Conservation (phyloP, 345 rosid species). For the Moricandia moricandioides region DNA sequence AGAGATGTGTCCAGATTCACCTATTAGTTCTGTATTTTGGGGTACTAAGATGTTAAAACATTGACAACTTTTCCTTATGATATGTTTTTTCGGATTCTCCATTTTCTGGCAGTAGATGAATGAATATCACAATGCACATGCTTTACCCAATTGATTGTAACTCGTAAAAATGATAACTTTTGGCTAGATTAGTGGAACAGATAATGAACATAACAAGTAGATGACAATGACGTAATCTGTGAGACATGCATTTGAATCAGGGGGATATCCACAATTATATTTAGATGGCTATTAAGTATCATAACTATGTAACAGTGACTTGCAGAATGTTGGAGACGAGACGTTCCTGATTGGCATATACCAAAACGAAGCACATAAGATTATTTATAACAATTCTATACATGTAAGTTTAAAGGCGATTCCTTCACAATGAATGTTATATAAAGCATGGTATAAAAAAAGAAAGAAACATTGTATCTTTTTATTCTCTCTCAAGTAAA, state of each 20-base stretch:
- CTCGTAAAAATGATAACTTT: background rate
- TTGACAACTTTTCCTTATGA: background rate
- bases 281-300: background rate
- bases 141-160: background rate
- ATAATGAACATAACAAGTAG: background rate
- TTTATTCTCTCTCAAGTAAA: slow-evolving; percentile 27
- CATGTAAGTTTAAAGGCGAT: background rate
- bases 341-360: background rate
- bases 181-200: background rate
- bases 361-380: background rate
- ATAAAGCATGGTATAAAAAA: background rate
- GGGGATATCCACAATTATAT: background rate
- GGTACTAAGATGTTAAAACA: slow-evolving; percentile 4
- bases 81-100: background rate
- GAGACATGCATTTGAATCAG: background rate
- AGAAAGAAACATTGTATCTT: background rate
- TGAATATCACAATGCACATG: background rate
- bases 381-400: background rate
- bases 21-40: slow-evolving; percentile 18
- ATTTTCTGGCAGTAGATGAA: background rate
- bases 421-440: slow-evolving; percentile 1
- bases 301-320: background rate
- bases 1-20: slow-evolving; percentile 15
- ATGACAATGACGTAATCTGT: background rate
- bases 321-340: background rate